These are phyloP conservation scores for Colletotrichum viniferum DNA, from an alignment of 2,329 filamentous ascomycete species.

Conservation along the genomic window DNA sequence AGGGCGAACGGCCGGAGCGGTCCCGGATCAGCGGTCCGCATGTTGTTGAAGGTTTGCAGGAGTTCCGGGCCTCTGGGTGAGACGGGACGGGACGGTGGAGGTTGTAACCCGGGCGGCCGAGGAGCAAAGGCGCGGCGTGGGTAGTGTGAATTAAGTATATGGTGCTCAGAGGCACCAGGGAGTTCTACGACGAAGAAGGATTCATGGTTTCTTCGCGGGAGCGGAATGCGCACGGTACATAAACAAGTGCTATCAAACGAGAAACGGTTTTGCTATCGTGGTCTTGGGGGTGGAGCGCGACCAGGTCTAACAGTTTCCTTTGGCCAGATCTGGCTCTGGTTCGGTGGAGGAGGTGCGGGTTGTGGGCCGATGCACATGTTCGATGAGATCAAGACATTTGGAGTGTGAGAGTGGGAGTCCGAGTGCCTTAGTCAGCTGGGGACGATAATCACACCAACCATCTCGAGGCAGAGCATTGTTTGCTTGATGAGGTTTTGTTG, in stretches of 20 bases:
- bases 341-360: conserved; percentile 4
- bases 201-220: not conserved
- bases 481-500: not conserved
- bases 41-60: not conserved
- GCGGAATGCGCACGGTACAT: conserved; percentile 2
- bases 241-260: not conserved
- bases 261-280: not conserved
- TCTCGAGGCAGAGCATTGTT: not conserved
- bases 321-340: not conserved
- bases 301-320: not conserved
- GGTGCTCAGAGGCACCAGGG: not conserved
- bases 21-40: not conserved
- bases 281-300: not conserved
- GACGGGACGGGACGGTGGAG: not conserved
- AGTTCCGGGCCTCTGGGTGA: not conserved
- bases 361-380: conserved; percentile 11
- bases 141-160: not conserved
- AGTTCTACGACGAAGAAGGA: conserved; percentile 9
- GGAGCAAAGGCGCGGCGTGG: not conserved
- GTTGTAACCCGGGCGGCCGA: not conserved
- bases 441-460: not conserved
- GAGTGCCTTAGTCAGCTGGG: conserved; percentile 1
- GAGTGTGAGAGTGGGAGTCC: not conserved
- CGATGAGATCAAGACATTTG: conserved; percentile 15
- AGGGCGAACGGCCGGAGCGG: conserved; percentile 5